Conservation (phyloP, 257 asterid species). For the Solanum sejunctum region DNA sequence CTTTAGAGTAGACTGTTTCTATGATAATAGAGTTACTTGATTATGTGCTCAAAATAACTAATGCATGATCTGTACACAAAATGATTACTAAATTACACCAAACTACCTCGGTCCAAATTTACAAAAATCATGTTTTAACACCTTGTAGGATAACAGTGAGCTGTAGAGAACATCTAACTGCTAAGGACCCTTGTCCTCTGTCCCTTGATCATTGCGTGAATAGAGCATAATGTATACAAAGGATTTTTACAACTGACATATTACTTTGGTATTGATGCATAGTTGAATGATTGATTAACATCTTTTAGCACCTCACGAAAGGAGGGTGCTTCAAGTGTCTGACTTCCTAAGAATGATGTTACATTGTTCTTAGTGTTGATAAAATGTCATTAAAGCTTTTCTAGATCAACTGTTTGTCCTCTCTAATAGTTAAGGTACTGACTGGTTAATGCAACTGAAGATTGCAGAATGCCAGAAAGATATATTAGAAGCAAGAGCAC, state of each 20-base stretch:
- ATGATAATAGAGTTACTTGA: background rate
- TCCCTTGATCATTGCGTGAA: background rate
- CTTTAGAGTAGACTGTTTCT: background rate
- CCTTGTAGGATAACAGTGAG: background rate
- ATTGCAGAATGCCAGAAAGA: slow-evolving; percentile 91
- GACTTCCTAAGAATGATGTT: background rate
- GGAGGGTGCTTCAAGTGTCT: background rate
- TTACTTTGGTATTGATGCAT: background rate
- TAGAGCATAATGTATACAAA: background rate
- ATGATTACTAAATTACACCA: background rate
- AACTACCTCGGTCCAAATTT: background rate
- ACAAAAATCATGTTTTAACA: background rate
- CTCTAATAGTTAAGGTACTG: background rate
- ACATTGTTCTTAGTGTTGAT: background rate
- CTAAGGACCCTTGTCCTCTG: background rate
- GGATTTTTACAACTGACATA: background rate
- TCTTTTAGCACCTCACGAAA: background rate
- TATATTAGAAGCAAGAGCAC: slow-evolving; percentile 63
- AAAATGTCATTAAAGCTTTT: background rate
- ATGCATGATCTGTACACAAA: background rate
- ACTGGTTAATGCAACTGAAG: slow-evolving; percentile 17
- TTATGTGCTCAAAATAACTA: background rate
- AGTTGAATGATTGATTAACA: background rate
- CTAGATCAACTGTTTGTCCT: background rate
- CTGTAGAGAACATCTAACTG: background rate